phyloP scores from a whole-genome alignment of 495 filamentous ascomycete genomes.

The Lasiosphaeria hispida region DNA sequence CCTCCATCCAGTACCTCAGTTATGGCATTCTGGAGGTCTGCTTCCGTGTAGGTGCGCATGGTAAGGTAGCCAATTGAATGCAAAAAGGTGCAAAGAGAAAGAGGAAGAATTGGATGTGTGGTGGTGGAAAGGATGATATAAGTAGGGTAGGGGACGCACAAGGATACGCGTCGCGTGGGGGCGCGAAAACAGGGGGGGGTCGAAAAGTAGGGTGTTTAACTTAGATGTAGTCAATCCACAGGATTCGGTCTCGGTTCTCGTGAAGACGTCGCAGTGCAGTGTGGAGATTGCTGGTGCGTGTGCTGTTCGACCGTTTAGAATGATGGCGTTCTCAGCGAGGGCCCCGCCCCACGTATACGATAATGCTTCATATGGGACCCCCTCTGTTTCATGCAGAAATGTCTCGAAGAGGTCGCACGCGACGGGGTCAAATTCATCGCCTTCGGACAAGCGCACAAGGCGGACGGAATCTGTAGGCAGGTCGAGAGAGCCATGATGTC shows the following conservation, averaged over 20 bases:
- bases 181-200: no score
- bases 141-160: no score
- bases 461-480: neutral
- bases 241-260: neutral
- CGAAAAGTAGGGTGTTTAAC: no score
- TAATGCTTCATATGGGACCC: conserved; percentile 27
- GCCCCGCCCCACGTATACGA: conserved; percentile 38
- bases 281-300: conserved; percentile 3
- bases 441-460: neutral
- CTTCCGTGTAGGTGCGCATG: no score
- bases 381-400: neutral
- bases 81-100: no score
- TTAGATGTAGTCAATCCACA: conserved; percentile 24
- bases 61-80: no score
- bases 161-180: no score
- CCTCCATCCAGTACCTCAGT: no score
- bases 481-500: no score
- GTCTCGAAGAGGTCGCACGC: neutral
- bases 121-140: no score
- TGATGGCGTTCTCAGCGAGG: neutral
- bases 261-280: neutral
- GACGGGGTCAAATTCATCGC: neutral
- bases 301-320: neutral
- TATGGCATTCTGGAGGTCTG: no score
- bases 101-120: no score